phyloP scores from a whole-genome alignment of 495 filamentous ascomycete species.

The Xylaria venustula region DNA sequence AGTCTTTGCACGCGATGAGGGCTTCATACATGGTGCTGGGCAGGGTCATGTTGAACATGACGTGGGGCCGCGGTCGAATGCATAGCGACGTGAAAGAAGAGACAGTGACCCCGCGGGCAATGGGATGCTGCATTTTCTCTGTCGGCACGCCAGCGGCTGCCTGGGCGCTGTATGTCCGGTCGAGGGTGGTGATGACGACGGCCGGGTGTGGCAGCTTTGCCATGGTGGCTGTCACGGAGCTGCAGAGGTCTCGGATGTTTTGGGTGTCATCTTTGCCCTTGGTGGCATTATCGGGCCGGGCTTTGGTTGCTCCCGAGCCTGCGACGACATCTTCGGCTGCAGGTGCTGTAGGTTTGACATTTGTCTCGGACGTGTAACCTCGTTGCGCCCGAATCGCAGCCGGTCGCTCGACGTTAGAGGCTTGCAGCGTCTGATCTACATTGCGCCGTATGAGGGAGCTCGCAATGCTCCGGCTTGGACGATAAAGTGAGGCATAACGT shows the following conservation, averaged over 20 bases:
- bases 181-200: conserved; percentile 64
- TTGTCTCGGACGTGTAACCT: background rate
- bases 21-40: conserved; percentile 72
- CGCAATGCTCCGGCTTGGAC: background rate
- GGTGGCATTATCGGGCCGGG: conserved; percentile 18
- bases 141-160: conserved; percentile 27
- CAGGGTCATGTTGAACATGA: conserved; percentile 75
- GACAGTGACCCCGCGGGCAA: conserved; percentile 66
- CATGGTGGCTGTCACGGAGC: conserved; percentile 61
- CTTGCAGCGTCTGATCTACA: background rate
- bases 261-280: background rate
- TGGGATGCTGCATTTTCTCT: conserved; percentile 13
- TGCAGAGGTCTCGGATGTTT: conserved; percentile 27
- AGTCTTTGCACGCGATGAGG: conserved; percentile 41
- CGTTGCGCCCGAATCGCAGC: background rate
- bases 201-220: conserved; percentile 70
- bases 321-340: background rate
- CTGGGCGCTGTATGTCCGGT: conserved; percentile 20
- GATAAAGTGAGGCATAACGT: conserved; percentile 15
- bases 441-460: background rate
- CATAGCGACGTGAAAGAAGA: conserved; percentile 81
- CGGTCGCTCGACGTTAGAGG: background rate
- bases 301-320: background rate
- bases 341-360: background rate
- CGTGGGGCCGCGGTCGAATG: conserved; percentile 61